These are phyloP conservation scores for Candida andamanensis DNA, from an alignment of 805 yeast genomes.

Conservation along the genomic window DNA sequence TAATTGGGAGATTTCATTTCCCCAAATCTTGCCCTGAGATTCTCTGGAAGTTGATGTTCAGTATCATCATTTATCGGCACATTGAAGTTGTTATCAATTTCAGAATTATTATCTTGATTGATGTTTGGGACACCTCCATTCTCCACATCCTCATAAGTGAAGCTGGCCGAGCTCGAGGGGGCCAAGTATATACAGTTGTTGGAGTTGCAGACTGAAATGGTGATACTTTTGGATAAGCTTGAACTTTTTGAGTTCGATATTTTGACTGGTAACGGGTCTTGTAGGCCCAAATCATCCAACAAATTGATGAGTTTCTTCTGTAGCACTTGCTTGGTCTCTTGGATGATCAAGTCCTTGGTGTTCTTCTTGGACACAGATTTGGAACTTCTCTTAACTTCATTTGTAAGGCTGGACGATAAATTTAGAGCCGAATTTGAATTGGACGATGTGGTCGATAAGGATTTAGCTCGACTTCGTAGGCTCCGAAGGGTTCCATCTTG, in stretches of 20 bases:
- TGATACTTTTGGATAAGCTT: constrained; percentile 22
- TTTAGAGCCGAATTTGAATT: constrained; percentile 1
- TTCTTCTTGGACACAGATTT: constrained; percentile 19
- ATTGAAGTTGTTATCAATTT: background rate
- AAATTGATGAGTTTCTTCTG: constrained; percentile 27
- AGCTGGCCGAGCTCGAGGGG: constrained; percentile 35
- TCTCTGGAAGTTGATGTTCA: constrained; percentile 6
- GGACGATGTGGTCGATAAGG: constrained; percentile 9
- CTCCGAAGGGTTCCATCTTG: constrained; percentile 1
- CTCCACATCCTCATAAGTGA: constrained; percentile 40
- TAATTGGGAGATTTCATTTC: constrained; percentile 31
- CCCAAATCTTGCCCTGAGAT: constrained; percentile 18
- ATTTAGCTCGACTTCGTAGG: constrained; percentile 8
- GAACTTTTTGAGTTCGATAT: constrained; percentile 21
- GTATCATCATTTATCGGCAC: constrained; percentile 3
- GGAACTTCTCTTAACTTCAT: constrained; percentile 9
- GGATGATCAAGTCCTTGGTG: constrained; percentile 33
- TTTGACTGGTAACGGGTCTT: constrained; percentile 33
- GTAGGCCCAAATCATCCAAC: constrained; percentile 34
- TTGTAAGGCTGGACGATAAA: constrained; percentile 3
- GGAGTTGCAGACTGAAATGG: constrained; percentile 32
- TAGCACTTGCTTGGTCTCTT: constrained; percentile 33
- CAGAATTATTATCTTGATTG: background rate
- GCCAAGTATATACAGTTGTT: constrained; percentile 37
- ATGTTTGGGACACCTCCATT: constrained; percentile 25